Evolutionary conservation across 192 early-diverging fungal genomes (phyloP), one percentile per base, ranked within the genome.

Genomic region (Phlyctochytrium arcticum): DNA sequence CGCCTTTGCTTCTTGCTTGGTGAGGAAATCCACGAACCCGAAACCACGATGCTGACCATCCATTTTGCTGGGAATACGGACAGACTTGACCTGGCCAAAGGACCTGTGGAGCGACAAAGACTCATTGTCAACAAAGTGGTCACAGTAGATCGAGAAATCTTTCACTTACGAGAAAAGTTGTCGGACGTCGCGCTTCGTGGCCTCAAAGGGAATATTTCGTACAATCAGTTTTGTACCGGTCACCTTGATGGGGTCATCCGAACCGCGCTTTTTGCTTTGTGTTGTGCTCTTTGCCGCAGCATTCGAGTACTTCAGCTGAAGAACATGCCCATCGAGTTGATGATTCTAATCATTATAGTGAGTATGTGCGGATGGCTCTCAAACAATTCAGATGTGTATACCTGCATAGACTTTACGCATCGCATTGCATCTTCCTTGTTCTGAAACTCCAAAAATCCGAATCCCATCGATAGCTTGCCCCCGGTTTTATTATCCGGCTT

Each of bases 1-100:
- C 65, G 86, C 85, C 74, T 90, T 85, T 32, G 97, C 97, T 72
- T 98, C 94, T 69, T 95, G 91, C 65, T 90, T 89, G 6, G 97
- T 99, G 56, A 96, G 77, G 72, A 96, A 97, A 70, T 99, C 97
- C 61, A 96, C 85, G 81, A 99, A 99, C 47, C 91, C 92, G 76
- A 99, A 99, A 68, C 97, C 97, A 48, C 97, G 94, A 62, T 95
- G 94, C 9, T 87, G 84, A 7, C 93, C 92, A 39, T 90, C 86
- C 69, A 93, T 90, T 71, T 99, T 99, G 58, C 88, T 90, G 34
- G 97, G 97, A 55, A 99, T 68, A 34, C 97, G 88, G 48, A 99
- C 86, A 5, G 94, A 90, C 71, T 99, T 99, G 59, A 95, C 74
- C 69, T 94, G 91, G 50, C 94, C 97, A 75, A 92, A 99, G 2